These are phyloP conservation scores for Guadua angustifolia DNA, from an alignment of 176 grass and related monocot genomes.

Conservation along the genomic window DNA sequence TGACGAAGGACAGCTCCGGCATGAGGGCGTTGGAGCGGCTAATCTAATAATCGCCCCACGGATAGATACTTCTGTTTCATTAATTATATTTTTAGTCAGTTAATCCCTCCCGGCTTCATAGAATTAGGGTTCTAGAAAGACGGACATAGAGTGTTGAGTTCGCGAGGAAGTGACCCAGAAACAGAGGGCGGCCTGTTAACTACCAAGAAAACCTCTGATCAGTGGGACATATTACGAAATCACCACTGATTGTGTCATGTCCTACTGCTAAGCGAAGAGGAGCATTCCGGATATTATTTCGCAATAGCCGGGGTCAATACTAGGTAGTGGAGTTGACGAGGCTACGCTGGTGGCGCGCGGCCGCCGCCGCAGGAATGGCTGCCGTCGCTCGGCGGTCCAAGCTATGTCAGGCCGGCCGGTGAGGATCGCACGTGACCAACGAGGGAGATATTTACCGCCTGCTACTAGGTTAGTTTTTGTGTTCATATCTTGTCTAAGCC, in stretches of 20 bases:
- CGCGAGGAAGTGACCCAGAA: conserved; percentile 41
- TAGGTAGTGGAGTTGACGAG: conserved; percentile 18
- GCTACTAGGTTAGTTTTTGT: no score
- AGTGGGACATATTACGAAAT: background rate
- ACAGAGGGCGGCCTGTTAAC: background rate
- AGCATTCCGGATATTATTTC: background rate
- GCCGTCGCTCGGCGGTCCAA: conserved; percentile 8
- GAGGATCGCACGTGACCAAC: conserved; percentile 34
- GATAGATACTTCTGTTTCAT: conserved; percentile 14
- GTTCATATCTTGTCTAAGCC: background rate
- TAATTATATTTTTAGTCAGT: background rate
- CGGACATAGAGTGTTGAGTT: conserved; percentile 47
- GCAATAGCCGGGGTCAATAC: background rate
- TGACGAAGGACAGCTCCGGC: conserved; percentile 64
- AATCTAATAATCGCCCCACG: background rate
- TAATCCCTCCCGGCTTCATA: conserved; percentile 12
- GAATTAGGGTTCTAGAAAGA: conserved; percentile 21
- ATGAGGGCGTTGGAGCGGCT: conserved; percentile 26
- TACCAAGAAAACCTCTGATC: background rate
- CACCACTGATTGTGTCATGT: background rate
- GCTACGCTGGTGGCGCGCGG: conserved; percentile 38
- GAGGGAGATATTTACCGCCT: background rate
- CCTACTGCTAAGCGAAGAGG: background rate
- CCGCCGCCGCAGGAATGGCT: conserved; percentile 54
- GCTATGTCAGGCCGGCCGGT: conserved; percentile 16